Evolutionary conservation across 139 green algal species (phyloP).

Genomic region (Tetradesmus lagerheimii): DNA sequence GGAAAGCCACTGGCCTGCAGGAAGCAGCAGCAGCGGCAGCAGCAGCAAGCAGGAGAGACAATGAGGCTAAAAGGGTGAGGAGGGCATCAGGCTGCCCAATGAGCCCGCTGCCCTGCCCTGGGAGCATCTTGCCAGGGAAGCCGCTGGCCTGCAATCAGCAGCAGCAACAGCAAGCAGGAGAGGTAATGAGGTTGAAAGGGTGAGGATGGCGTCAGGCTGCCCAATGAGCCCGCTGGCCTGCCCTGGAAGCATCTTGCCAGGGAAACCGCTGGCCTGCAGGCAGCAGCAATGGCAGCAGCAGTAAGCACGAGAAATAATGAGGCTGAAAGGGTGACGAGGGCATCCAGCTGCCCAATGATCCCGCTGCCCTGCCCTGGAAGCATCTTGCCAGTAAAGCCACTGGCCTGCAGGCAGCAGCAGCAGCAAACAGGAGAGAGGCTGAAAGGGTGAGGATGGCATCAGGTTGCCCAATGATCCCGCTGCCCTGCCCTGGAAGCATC

Average conservation of each 20-base stretch:
- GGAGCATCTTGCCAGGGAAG: slow-evolving; percentile 48
- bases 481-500: no score
- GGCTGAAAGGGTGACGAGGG: no score
- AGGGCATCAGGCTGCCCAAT: not conserved
- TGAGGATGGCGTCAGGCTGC: no score
- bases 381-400: slow-evolving; percentile 47
- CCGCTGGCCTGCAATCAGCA: slow-evolving; percentile 26
- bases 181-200: no score
- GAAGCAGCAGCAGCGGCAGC: no score
- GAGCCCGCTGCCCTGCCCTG: not conserved
- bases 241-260: slow-evolving; percentile 44
- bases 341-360: not conserved
- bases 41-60: no score
- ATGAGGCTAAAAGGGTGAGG: no score
- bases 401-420: slow-evolving; percentile 14
- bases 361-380: slow-evolving; percentile 6
- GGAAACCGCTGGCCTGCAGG: slow-evolving; percentile 36
- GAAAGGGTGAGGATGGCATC: no score
- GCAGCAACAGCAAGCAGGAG: not conserved
- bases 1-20: no score
- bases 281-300: not conserved
- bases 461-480: no score
- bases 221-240: slow-evolving; percentile 1
- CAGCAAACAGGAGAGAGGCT: not conserved
- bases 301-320: no score